Evolutionary conservation across 148 eudicot genomes (phyloP).

Genomic region (Spergularia bocconei): DNA sequence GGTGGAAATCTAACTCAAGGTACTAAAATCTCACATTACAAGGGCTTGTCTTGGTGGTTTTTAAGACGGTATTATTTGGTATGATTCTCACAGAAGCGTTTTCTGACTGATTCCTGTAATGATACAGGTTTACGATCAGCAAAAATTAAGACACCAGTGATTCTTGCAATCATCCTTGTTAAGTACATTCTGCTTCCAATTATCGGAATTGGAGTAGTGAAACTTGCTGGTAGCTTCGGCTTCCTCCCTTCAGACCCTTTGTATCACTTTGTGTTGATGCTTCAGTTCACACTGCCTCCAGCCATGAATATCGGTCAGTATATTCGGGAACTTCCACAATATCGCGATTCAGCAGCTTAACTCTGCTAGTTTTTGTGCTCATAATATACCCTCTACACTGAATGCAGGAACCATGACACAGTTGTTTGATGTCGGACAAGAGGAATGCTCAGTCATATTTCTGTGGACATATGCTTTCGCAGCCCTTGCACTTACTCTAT

Average conservation of each 20-base stretch:
- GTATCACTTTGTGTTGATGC: conserved; percentile 65
- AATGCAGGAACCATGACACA: conserved; percentile 50
- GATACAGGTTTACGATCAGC: conserved; percentile 53
- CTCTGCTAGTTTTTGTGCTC: not conserved
- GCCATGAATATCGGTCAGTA: conserved; percentile 75
- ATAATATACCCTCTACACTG: not conserved
- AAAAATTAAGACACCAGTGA: conserved; percentile 32
- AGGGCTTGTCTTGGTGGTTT: not conserved
- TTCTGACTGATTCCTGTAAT: not conserved
- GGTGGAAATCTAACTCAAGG: conserved; percentile 88
- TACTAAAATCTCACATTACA: conserved; percentile 14
- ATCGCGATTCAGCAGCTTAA: too few species aligned
- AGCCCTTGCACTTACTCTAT: conserved; percentile 37
- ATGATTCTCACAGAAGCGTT: not conserved
- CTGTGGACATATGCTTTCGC: conserved; percentile 44
- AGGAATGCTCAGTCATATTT: conserved; percentile 42
- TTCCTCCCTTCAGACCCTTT: conserved; percentile 75
- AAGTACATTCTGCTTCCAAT: conserved; percentile 61
- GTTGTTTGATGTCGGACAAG: conserved; percentile 40
- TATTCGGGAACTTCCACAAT: not conserved
- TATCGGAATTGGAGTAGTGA: conserved; percentile 61
- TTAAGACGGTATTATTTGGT: not conserved
- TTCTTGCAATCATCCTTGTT: conserved; percentile 51
- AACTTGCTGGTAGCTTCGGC: conserved; percentile 52
- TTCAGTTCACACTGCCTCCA: conserved; percentile 82